Evolutionary conservation across 441 rosid genomes (phyloP).

Genomic region (Caryocar brasiliense): DNA sequence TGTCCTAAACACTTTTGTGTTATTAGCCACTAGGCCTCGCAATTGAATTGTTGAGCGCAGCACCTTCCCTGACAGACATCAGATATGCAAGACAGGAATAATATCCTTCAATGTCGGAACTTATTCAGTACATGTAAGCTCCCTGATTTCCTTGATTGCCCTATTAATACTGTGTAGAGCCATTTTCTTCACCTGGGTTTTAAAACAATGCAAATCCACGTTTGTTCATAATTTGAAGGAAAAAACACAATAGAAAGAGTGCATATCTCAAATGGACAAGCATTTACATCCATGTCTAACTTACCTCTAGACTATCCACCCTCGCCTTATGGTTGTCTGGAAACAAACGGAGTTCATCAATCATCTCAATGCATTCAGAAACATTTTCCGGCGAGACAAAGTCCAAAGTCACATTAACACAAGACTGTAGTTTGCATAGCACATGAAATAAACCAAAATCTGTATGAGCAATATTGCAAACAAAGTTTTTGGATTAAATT

Average conservation of each 20-base stretch:
- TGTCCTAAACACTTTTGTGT: background rate
- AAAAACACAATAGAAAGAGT: too few species aligned
- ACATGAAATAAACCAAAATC: conserved; percentile 4
- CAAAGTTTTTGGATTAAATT: background rate
- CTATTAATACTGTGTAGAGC: conserved; percentile 48
- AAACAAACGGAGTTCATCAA: conserved; percentile 61
- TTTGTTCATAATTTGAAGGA: too few species aligned
- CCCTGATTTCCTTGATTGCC: conserved; percentile 69
- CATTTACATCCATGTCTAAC: background rate
- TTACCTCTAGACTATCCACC: conserved; percentile 66
- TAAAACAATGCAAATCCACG: too few species aligned
- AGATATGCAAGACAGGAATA: too few species aligned
- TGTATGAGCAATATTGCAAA: background rate
- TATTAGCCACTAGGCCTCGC: conserved; percentile 1
- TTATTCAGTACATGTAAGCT: conserved; percentile 57
- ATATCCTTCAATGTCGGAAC: conserved; percentile 7
- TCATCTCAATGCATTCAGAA: conserved; percentile 48
- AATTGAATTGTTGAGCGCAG: too few species aligned
- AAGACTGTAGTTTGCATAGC: conserved; percentile 47
- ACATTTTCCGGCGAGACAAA: conserved; percentile 86
- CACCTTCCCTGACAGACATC: too few species aligned
- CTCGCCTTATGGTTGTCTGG: conserved; percentile 62
- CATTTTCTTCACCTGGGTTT: conserved; percentile 80
- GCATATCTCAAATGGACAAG: too few species aligned
- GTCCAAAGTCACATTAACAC: conserved; percentile 80